Conservation (phyloP, 1,139 yeast genomes). For the Yamadazyma friedrichii region DNA sequence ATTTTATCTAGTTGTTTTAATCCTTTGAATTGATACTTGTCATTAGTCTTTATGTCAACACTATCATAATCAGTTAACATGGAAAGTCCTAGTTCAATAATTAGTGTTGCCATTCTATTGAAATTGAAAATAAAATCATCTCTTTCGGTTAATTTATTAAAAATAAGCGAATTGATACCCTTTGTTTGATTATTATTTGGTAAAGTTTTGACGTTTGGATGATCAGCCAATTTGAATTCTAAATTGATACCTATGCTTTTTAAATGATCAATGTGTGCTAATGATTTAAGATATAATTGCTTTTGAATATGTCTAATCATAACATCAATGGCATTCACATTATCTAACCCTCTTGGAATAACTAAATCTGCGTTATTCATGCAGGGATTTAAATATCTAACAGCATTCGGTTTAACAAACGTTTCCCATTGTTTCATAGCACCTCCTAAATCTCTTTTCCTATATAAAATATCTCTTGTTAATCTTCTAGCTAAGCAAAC, state of each 20-base stretch:
- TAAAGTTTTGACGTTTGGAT: constrained; percentile 36
- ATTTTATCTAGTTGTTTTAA: constrained; percentile 45
- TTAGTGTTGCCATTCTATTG: constrained; percentile 69
- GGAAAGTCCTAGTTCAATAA: constrained; percentile 69
- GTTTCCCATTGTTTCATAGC: constrained; percentile 86
- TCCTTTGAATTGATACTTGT: constrained; percentile 33
- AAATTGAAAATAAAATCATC: constrained; percentile 85
- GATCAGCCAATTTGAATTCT: constrained; percentile 29
- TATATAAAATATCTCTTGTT: constrained; percentile 77
- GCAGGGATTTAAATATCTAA: constrained; percentile 71
- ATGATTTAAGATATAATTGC: constrained; percentile 65
- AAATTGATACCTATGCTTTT: constrained; percentile 49
- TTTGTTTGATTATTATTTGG: constrained; percentile 64
- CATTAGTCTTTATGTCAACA: constrained; percentile 43
- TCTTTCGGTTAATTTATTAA: constrained; percentile 53
- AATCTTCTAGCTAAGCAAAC: constrained; percentile 86
- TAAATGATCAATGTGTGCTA: constrained; percentile 61
- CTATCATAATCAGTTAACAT: constrained; percentile 27
- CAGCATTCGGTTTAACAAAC: constrained; percentile 92
- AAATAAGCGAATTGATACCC: constrained; percentile 71
- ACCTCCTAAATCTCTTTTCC: constrained; percentile 83
- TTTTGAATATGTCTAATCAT: constrained; percentile 77
- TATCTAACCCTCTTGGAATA: constrained; percentile 87
- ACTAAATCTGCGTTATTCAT: constrained; percentile 80
- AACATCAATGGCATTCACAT: constrained; percentile 72